Percentiles rank a stretch among this genome's conserved stretches.
These are phyloP conservation scores for Limtongozyma cylindracea DNA, from an alignment of 805 yeast species.

Conservation along the genomic window DNA sequence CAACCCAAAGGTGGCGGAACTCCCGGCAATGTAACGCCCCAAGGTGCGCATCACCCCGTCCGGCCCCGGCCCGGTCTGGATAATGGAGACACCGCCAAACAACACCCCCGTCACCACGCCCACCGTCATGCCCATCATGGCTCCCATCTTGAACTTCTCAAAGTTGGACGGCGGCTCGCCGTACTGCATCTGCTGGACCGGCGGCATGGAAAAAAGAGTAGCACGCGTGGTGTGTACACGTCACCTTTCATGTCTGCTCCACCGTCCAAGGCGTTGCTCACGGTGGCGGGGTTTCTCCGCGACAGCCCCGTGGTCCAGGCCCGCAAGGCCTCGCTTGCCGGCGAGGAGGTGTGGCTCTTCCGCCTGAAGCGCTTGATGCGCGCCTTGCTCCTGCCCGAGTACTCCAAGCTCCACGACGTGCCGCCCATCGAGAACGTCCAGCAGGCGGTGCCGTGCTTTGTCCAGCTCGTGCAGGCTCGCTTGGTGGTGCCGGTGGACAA, in stretches of 20 bases:
- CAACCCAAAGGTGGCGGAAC: constrained; percentile 90
- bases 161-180: constrained; percentile 61
- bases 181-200: no score
- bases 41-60: constrained; percentile 89
- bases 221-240: no score
- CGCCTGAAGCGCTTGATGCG: constrained; percentile 64
- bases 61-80: constrained; percentile 95
- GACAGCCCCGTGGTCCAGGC: no score
- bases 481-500: constrained; percentile 57
- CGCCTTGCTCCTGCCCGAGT: constrained; percentile 53
- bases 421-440: constrained; percentile 18
- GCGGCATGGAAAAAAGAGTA: no score
- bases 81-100: constrained; percentile 80
- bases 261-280: no score
- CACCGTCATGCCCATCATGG: constrained; percentile 78
- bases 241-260: no score
- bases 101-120: constrained; percentile 91
- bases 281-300: no score
- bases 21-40: constrained; percentile 90
- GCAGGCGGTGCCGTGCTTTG: constrained; percentile 36
- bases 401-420: constrained; percentile 20
- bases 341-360: constrained; percentile 57
- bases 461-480: constrained; percentile 44
- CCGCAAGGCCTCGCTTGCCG: no score
- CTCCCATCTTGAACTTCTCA: constrained; percentile 97